A percentile compares a stretch with the other conserved stretches of the same genome.
Conservation (phyloP, 345 rosid species). For the Hirschfeldia incana region DNA sequence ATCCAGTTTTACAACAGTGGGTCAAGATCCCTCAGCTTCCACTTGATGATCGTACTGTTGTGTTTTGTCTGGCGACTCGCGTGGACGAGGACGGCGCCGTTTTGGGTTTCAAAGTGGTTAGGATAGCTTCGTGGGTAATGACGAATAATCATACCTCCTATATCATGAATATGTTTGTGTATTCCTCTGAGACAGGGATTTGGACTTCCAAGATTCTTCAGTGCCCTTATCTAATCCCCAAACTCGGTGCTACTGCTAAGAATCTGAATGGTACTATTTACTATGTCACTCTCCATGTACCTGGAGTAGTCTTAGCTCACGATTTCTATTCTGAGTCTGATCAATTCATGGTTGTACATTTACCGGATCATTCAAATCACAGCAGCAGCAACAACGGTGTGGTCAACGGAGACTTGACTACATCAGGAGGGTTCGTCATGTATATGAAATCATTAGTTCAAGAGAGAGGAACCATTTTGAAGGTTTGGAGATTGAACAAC, state of each 20-base stretch:
- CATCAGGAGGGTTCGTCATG: not conserved
- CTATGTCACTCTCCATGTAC: not conserved
- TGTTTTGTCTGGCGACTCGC: not conserved
- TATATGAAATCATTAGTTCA: not conserved
- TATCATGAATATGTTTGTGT: not conserved
- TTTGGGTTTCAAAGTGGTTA: not conserved
- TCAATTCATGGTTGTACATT: not conserved
- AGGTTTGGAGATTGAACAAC: not conserved
- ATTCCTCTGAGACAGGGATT: not conserved
- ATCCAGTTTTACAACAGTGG: constrained; percentile 3
- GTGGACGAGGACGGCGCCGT: not conserved
- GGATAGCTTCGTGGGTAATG: not conserved
- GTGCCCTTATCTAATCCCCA: not conserved
- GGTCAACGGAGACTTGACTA: not conserved
- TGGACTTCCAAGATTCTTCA: not conserved
- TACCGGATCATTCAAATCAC: not conserved
- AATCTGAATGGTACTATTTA: not conserved
- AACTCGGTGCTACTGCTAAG: not conserved
- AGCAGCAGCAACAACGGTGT: not conserved
- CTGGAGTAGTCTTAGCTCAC: not conserved
- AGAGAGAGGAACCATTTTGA: not conserved
- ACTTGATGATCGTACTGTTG: not conserved
- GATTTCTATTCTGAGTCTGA: not conserved
- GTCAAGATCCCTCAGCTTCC: not conserved
- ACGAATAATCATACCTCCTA: not conserved